Conservation (phyloP, 140 eudicot species). For the Stevia rebaudiana region DNA sequence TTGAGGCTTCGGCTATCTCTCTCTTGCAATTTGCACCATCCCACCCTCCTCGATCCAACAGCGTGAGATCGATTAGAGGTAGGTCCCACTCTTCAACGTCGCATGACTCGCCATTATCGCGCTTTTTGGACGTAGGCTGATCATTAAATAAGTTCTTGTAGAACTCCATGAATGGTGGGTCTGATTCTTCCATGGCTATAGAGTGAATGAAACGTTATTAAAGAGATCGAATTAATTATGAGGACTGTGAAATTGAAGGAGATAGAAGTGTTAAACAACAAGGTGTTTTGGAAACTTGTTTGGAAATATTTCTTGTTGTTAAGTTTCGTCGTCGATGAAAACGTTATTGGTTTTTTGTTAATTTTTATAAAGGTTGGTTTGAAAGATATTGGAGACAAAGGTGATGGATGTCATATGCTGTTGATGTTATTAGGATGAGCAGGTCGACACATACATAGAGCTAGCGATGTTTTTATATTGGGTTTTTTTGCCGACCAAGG, state of each 20-base stretch:
- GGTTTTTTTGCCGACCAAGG: slow-evolving; percentile 22
- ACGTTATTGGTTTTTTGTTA: slow-evolving; percentile 35
- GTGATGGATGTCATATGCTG: slow-evolving; percentile 35
- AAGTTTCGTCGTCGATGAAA: slow-evolving; percentile 45
- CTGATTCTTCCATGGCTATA: slow-evolving; percentile 40
- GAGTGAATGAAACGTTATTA: too few relatives aligned
- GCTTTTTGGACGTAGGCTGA: background rate
- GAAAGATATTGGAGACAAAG: slow-evolving; percentile 29
- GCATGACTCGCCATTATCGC: background rate
- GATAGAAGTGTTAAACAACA: background rate
- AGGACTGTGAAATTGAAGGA: background rate
- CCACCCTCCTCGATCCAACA: slow-evolving; percentile 32
- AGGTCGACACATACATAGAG: slow-evolving; percentile 11
- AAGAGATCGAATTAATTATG: too few relatives aligned
- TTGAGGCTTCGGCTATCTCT: slow-evolving; percentile 65
- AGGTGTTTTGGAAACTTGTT: slow-evolving; percentile 21
- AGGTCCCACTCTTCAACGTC: slow-evolving; percentile 55
- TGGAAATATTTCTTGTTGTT: slow-evolving; percentile 32
- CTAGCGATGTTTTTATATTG: slow-evolving; percentile 13
- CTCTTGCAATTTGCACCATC: slow-evolving; percentile 45
- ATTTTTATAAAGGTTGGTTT: slow-evolving; percentile 11
- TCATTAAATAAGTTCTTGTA: slow-evolving; percentile 39
- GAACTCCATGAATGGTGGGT: slow-evolving; percentile 55
- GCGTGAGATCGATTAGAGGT: slow-evolving; percentile 69
- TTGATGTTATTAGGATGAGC: slow-evolving; percentile 14